Evolutionary conservation across 306 rosid genomes (phyloP), one percentile per base, ranked within the genome.

Genomic region (Fagus crenata): DNA sequence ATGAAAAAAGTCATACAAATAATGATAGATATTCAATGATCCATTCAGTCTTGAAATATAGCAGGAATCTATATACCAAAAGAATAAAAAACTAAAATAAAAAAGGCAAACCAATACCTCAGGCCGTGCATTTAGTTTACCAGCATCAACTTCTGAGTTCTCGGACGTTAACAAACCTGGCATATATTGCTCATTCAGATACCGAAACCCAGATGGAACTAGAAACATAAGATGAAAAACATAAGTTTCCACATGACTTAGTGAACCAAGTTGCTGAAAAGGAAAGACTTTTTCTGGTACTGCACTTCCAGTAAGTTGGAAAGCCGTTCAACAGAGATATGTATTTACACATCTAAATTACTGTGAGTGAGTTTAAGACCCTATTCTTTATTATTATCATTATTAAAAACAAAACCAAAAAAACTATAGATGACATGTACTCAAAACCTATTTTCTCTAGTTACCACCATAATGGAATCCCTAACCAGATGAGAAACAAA

Each of bases 91-190:
- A 41, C 11, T 46, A 9, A 22, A 22, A 22, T 22, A 22, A 1
- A 58, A 80, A 78, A 83, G 51, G 72, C 64, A 75, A 71, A 42
- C 76, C 71, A 59, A 63, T 89, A 95, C 98, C 98, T 92, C 93
- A 77, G 88, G 53, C 40, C 82, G 86, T 65, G 92, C 89, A 90
- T 80, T 87, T 75, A 85, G 72, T 79, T 87, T 84, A 75, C 86
- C 92, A 73, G 82, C 80, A 87, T 86, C 91, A 78, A 86, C 87
- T 81, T 89, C 88, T 59, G 81, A 69, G 63, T 84, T 82, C 74
- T 89, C 89, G 68, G 81, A 78, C 67, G 71, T 82, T 72, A 83
- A 87, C 60, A 78, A 75, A 82, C 84, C 89, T 83, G 82, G 43
- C n/a, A 74, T 31, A 79, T 59, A 58, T 42, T 32, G 60, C 43